Evolutionary conservation across 768 basidiomycete species (phyloP), one percentile per base, ranked within the genome.

Genomic region (Podaxis carcinomalis): DNA sequence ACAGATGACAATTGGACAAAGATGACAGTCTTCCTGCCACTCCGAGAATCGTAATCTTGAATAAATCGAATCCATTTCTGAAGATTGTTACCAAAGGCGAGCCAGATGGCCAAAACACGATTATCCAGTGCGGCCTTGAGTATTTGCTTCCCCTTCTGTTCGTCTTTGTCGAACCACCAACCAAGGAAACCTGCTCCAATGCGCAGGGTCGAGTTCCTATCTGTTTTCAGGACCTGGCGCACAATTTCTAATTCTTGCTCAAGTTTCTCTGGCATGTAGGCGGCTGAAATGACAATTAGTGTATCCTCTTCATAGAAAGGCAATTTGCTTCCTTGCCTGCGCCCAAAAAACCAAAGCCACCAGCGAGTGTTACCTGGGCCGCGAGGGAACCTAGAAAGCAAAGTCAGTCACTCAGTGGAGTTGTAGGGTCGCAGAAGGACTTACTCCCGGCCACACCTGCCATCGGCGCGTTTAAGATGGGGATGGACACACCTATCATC

Each of bases 261-360:
- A 64, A 90, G 72, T 39, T 72, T 69, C 37, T 82, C 76, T 10
- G 75, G 68, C 37, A 73, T 72, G 51, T 73, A 23, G 2, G 21
- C 23, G 25, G 21, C 47, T 49, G 13, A 25, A 14, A 27, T 2
- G 13, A 7, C 23, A 3, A 19, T 44, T 9, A 49, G 5, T 16
- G 4, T 23, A 19, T 23, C 23, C 21, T 49, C 47, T 27, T 49
- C 9, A 11, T 14, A 11, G 7, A 23, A 47, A 46, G 21, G 23
- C 11, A 14, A 16, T 4, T 21, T 3, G 2, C 28, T 47, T 47
- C 51, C 69, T 39, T 59, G 85, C 89, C 86, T 71, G 83, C 78
- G n/a, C 83, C 78, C 0, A 92, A 64, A 69, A 93, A 92, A 1
- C 89, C 92, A 59, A 92, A 87, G 14, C 87, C 92, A 23, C 92